These are phyloP conservation scores for Phialophora chinensis DNA, from an alignment of 2,329 filamentous ascomycete species.

Conservation along the genomic window DNA sequence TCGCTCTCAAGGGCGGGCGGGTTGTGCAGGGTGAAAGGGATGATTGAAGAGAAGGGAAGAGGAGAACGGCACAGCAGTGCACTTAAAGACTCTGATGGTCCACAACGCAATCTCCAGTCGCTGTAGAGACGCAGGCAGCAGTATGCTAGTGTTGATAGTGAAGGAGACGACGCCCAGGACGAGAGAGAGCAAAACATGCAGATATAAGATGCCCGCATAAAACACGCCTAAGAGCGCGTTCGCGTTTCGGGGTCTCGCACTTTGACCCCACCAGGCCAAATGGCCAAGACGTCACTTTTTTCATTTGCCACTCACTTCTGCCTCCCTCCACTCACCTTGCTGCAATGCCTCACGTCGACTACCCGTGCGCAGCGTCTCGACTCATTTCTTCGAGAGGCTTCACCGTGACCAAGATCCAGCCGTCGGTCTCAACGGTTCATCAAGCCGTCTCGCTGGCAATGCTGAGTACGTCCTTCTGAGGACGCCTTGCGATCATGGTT, in stretches of 20 bases:
- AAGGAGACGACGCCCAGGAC: slow-evolving; percentile 15
- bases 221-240: slow-evolving; percentile 22
- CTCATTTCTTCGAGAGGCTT: neutral
- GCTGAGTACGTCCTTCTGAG: neutral
- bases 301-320: slow-evolving; percentile 7
- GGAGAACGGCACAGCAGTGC: slow-evolving; percentile 18
- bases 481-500: neutral
- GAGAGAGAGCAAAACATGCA: slow-evolving; percentile 24
- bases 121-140: slow-evolving; percentile 32
- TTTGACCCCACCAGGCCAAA: neutral
- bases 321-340: neutral
- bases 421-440: neutral
- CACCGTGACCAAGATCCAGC: neutral
- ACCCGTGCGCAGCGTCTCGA: neutral
- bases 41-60: neutral
- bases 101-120: slow-evolving; percentile 17
- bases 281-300: slow-evolving; percentile 11
- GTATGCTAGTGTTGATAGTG: slow-evolving; percentile 12
- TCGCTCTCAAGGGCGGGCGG: slow-evolving; percentile 10
- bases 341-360: neutral
- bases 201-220: slow-evolving; percentile 16
- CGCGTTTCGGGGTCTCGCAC: slow-evolving; percentile 17
- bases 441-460: neutral
- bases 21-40: slow-evolving; percentile 6
- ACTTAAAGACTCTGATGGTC: slow-evolving; percentile 18